Percentiles rank a stretch among this genome's conserved stretches.
These are phyloP conservation scores for Penicillium sclerotiorum DNA, from an alignment of 2,329 filamentous ascomycete species.

Conservation along the genomic window DNA sequence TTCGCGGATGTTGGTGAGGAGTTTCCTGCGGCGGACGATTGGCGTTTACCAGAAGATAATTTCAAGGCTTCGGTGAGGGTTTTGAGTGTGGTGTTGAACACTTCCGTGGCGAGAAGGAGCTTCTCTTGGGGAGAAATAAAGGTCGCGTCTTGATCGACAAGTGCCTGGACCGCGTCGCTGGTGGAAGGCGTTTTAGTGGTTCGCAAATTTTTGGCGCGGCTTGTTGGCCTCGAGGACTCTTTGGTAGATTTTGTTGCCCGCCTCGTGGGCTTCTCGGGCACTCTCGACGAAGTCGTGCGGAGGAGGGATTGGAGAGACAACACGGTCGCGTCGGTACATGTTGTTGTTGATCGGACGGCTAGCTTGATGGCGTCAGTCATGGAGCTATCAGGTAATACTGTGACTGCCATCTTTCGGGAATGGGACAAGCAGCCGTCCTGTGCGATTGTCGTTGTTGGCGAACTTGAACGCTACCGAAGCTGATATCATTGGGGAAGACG, in stretches of 20 bases:
- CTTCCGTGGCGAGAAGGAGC: conserved; percentile 47
- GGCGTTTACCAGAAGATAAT: conserved; percentile 16
- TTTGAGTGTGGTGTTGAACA: conserved; percentile 50
- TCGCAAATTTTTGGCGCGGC: conserved; percentile 27
- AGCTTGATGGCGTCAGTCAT: conserved; percentile 53
- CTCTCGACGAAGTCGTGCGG: conserved; percentile 29
- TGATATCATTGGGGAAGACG: conserved; percentile 22
- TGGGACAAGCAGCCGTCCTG: conserved; percentile 17
- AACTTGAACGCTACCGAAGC: conserved; percentile 22
- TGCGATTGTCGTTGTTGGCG: conserved; percentile 18
- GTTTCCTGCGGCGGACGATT: conserved; percentile 25
- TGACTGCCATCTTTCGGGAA: conserved; percentile 33
- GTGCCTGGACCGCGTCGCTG: conserved; percentile 30
- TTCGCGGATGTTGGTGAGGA: conserved; percentile 25
- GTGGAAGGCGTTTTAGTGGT: conserved; percentile 28
- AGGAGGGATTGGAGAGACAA: conserved; percentile 44
- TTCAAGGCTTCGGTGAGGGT: conserved; percentile 45
- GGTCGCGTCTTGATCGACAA: conserved; percentile 29
- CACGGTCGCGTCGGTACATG: conserved; percentile 53
- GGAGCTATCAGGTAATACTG: conserved; percentile 33
- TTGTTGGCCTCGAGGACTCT: conserved; percentile 20
- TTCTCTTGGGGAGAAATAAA: conserved; percentile 41
- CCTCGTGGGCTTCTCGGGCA: conserved; percentile 26
- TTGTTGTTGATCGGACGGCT: conserved; percentile 56
- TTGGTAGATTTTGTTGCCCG: conserved; percentile 30